Conservation (phyloP, 768 basidiomycete species). For the Hebeloma cylindrosporum region DNA sequence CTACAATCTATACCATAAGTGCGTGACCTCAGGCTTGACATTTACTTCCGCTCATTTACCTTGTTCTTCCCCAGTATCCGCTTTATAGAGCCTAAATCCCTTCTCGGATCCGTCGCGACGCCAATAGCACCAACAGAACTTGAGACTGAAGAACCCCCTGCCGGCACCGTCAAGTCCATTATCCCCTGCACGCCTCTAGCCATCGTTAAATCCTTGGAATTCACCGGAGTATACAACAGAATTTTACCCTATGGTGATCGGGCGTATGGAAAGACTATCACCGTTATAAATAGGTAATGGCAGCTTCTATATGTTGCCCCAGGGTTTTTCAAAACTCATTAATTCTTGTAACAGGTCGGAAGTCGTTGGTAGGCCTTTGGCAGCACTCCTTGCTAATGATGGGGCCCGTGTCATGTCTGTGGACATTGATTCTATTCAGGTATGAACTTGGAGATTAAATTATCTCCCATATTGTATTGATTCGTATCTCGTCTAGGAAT, state of each 20-base stretch:
- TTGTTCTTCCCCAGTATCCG: constrained; percentile 86
- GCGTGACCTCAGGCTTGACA: constrained; percentile 18
- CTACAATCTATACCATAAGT: constrained; percentile 96
- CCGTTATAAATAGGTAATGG: constrained; percentile 88
- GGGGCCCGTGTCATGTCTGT: constrained; percentile 94
- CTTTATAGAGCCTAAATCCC: constrained; percentile 78
- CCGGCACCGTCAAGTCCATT: constrained; percentile 92
- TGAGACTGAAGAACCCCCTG: constrained; percentile 64
- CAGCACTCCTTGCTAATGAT: constrained; percentile 93
- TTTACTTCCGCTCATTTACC: too few relatives aligned
- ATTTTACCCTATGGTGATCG: constrained; percentile 93
- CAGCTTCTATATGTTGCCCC: constrained; percentile 1
- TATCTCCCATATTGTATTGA: background rate
- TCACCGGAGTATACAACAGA: constrained; percentile 89
- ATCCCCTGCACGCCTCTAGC: constrained; percentile 97
- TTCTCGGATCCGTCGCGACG: constrained; percentile 49
- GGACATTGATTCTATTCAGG: constrained; percentile 93
- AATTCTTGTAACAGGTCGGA: constrained; percentile 62
- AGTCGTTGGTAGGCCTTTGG: constrained; percentile 96
- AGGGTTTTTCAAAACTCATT: background rate
- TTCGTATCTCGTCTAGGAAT: constrained; percentile 53
- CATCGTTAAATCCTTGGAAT: constrained; percentile 93
- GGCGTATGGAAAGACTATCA: constrained; percentile 89
- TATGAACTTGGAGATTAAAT: constrained; percentile 20
- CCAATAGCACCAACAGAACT: constrained; percentile 34